These are phyloP conservation scores for Neurospora africana DNA, from an alignment of 495 filamentous ascomycete species.

Conservation along the genomic window DNA sequence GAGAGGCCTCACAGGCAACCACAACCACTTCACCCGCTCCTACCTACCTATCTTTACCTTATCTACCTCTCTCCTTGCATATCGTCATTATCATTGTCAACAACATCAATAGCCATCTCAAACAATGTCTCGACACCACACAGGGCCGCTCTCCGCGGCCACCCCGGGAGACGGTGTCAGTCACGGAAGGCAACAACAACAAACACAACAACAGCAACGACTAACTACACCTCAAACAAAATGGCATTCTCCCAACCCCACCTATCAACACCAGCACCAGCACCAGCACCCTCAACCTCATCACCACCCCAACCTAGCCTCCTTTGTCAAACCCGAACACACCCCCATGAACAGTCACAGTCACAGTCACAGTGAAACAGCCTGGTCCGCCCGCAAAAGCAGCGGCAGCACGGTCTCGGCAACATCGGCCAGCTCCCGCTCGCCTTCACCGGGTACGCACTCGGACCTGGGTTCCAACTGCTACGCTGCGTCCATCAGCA, in stretches of 20 bases:
- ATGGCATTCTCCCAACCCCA: not conserved
- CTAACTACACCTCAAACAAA: not conserved
- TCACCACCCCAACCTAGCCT: not conserved
- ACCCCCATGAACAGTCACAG: not conserved
- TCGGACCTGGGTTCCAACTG: slow-evolving; percentile 12
- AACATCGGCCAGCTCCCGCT: slow-evolving; percentile 13
- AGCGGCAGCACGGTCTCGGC: not conserved
- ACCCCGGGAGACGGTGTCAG: not conserved
- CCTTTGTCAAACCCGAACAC: not conserved
- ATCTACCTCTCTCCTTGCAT: not conserved
- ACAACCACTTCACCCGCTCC: not conserved
- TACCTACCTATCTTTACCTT: not conserved
- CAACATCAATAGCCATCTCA: not conserved
- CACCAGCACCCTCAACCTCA: not conserved
- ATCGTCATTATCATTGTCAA: not conserved
- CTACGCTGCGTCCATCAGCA: slow-evolving; percentile 14
- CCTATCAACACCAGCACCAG: not conserved
- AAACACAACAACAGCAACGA: not conserved
- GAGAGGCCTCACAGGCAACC: not conserved
- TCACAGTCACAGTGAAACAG: not conserved
- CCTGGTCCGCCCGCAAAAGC: not conserved
- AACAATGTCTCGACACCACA: not conserved
- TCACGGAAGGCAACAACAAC: not conserved
- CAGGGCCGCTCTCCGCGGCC: not conserved
- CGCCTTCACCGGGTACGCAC: slow-evolving; percentile 9